Evolutionary conservation across 148 eudicot genomes (phyloP).

Genomic region (Polygonum maritimum): DNA sequence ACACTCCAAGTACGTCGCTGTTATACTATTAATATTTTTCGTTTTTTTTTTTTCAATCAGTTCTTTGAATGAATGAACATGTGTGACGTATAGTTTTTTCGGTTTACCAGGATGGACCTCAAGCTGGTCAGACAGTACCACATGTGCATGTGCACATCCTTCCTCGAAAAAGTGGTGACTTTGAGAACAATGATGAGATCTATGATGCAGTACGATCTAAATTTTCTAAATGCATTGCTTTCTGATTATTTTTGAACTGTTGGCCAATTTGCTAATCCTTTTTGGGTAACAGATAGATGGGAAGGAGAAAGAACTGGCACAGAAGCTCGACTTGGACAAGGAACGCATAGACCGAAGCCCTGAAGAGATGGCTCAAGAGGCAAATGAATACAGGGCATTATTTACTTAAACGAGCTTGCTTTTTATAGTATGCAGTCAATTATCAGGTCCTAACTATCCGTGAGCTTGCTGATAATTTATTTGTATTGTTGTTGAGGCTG

Average conservation of each 20-base stretch:
- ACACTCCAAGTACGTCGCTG: conserved; percentile 60
- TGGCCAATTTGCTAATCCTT: neutral
- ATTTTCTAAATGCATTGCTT: neutral
- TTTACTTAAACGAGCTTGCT: conserved; percentile 23
- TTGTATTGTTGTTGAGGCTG: neutral
- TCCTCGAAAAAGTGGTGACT: conserved; percentile 71
- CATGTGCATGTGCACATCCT: conserved; percentile 89
- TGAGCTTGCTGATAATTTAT: neutral
- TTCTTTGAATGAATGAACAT: neutral
- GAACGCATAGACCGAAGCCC: conserved; percentile 78
- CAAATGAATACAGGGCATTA: conserved; percentile 61
- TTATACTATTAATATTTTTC: neutral
- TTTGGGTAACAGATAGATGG: conserved; percentile 46
- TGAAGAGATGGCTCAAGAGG: conserved; percentile 84
- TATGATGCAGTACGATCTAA: conserved; percentile 67
- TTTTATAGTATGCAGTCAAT: neutral
- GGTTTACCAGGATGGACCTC: conserved; percentile 68
- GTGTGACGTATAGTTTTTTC: neutral
- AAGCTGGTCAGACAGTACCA: conserved; percentile 86
- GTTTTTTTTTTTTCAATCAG: neutral
- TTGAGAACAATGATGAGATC: conserved; percentile 81
- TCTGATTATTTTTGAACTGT: neutral
- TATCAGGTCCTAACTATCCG: neutral
- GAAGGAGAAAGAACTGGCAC: conserved; percentile 80
- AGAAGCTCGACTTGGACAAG: conserved; percentile 77